Conservation (phyloP, 805 yeast genomes). For the Lipomyces yamanashiensis region DNA sequence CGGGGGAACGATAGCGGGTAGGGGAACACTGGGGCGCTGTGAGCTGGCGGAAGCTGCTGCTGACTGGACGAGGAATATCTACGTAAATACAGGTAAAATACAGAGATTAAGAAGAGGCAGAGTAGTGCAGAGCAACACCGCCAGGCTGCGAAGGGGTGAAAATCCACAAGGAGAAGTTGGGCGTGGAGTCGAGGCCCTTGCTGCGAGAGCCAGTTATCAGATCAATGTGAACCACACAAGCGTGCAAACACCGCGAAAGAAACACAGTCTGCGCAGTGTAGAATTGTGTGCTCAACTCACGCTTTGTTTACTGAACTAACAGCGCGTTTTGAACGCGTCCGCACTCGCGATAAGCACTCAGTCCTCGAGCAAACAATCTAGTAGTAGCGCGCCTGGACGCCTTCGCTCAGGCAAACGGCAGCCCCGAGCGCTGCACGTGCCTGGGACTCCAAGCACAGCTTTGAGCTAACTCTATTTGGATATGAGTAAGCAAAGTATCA, state of each 20-base stretch:
- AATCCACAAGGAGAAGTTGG: neutral
- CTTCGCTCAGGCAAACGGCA: neutral
- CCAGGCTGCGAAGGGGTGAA: neutral
- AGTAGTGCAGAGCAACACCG: neutral
- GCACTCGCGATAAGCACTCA: too few species aligned
- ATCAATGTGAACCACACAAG: neutral
- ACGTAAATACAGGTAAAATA: too few species aligned
- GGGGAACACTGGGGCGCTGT: neutral
- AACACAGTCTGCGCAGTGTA: too few species aligned
- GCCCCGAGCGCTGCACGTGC: slow-evolving; percentile 9
- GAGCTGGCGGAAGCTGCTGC: too few species aligned
- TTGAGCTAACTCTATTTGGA: neutral
- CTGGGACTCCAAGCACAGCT: neutral
- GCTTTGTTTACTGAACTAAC: too few species aligned
- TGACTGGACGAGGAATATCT: too few species aligned
- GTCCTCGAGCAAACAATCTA: too few species aligned
- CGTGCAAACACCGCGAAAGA: too few species aligned
- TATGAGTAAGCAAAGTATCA: neutral
- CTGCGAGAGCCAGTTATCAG: neutral
- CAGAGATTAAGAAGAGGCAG: too few species aligned
- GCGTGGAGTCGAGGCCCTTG: neutral
- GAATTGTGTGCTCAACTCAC: too few species aligned
- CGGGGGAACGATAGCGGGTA: neutral
- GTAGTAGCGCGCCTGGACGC: too few species aligned
- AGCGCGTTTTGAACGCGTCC: too few species aligned